phyloP scores from a whole-genome alignment of 2,329 filamentous ascomycete genomes.

The Trichoderma harzianum region DNA sequence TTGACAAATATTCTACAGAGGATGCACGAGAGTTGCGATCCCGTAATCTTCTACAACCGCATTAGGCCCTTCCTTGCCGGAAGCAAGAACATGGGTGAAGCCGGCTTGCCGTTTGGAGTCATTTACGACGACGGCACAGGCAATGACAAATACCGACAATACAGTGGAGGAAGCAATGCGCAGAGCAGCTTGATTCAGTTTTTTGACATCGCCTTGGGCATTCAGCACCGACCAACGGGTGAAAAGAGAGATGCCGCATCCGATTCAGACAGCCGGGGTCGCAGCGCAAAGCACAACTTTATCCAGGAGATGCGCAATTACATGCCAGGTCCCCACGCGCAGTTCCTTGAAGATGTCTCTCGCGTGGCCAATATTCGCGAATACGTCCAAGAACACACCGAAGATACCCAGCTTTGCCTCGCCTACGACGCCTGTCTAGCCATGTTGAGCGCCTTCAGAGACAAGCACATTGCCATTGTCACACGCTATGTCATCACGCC shows the following conservation, averaged over 20 bases:
- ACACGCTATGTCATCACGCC: slow-evolving; percentile 93
- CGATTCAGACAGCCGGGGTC: slow-evolving; percentile 44
- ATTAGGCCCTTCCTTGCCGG: slow-evolving; percentile 95
- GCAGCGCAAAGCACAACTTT: slow-evolving; percentile 65
- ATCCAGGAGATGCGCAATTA: slow-evolving; percentile 96
- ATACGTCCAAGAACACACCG: slow-evolving; percentile 64
- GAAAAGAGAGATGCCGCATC: slow-evolving; percentile 52
- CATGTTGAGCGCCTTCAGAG: slow-evolving; percentile 67
- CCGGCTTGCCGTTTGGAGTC: slow-evolving; percentile 82
- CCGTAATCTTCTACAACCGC: slow-evolving; percentile 89
- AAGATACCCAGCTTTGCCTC: slow-evolving; percentile 64
- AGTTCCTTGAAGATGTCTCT: slow-evolving; percentile 79
- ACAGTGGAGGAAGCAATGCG: slow-evolving; percentile 91
- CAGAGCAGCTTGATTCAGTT: slow-evolving; percentile 97
- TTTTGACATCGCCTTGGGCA: slow-evolving; percentile 86
- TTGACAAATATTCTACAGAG: slow-evolving; percentile 73
- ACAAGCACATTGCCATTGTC: slow-evolving; percentile 95
- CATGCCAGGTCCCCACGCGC: slow-evolving; percentile 90
- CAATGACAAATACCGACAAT: slow-evolving; percentile 70
- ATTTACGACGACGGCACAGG: slow-evolving; percentile 79
- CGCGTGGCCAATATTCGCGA: slow-evolving; percentile 81
- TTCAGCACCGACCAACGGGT: slow-evolving; percentile 88
- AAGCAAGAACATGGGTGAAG: slow-evolving; percentile 96
- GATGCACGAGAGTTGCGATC: slow-evolving; percentile 95
- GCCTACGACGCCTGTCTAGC: slow-evolving; percentile 89